phyloP scores from a whole-genome alignment of 306 rosid species.

The Adenanthera pavonina region DNA sequence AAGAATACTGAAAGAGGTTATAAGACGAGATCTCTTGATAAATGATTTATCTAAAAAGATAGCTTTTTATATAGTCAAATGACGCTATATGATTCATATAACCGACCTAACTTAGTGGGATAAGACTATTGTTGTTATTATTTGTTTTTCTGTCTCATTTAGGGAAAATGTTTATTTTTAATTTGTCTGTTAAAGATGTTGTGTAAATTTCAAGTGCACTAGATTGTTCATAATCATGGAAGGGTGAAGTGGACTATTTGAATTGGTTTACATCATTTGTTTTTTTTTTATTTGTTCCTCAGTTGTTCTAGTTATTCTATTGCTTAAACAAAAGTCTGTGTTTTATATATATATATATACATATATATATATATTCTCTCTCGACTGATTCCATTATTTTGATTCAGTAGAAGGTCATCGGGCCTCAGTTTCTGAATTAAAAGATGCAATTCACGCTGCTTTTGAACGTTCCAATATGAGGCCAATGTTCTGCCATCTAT shows the following conservation, averaged over 20 bases:
- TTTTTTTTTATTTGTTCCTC: not conserved
- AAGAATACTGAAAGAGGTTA: too few relatives aligned
- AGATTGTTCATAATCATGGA: conserved; percentile 18
- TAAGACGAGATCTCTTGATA: too few relatives aligned
- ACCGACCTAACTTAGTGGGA: too few relatives aligned
- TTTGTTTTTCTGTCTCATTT: not conserved
- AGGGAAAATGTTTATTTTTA: not conserved
- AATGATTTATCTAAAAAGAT: too few relatives aligned
- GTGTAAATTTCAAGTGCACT: conserved; percentile 4
- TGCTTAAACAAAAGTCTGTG: conserved; percentile 35
- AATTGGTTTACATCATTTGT: conserved; percentile 18
- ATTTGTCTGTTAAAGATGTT: conserved; percentile 3
- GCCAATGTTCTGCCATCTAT: conserved; percentile 80
- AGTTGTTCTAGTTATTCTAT: conserved; percentile 16
- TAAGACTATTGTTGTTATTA: too few relatives aligned
- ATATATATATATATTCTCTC: not conserved
- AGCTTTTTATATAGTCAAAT: too few relatives aligned
- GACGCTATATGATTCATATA: too few relatives aligned
- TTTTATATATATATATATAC: not conserved
- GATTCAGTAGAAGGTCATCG: conserved; percentile 56
- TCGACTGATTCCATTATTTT: conserved; percentile 18
- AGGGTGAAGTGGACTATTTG: conserved; percentile 15
- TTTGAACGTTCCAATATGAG: conserved; percentile 54
- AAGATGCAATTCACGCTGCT: conserved; percentile 59
- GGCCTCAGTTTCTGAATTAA: conserved; percentile 64